A percentile compares a stretch with the other conserved stretches of the same genome.
Evolutionary conservation across 2,329 filamentous ascomycete genomes (phyloP).

Genomic region (Chaetomium sp.): DNA sequence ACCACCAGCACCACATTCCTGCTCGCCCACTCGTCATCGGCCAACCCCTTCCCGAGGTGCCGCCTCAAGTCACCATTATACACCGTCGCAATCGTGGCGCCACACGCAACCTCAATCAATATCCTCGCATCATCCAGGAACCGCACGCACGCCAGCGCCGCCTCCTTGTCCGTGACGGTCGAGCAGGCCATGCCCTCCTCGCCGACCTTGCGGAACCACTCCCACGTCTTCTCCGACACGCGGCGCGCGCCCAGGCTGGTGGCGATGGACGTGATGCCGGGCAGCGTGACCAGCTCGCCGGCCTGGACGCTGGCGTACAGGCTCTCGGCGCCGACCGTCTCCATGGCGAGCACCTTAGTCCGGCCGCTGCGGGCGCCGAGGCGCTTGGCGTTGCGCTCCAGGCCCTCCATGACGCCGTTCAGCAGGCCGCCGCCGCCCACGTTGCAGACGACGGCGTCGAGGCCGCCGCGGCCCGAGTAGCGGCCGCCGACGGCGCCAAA

Average conservation of each 20-base stretch:
- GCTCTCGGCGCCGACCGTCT: slow-evolving; percentile 72
- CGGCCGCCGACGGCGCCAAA: slow-evolving; percentile 38
- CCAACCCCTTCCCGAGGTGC: slow-evolving; percentile 55
- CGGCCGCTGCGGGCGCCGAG: slow-evolving; percentile 33
- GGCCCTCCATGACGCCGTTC: slow-evolving; percentile 65
- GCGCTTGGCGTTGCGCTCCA: slow-evolving; percentile 39
- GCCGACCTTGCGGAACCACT: slow-evolving; percentile 56
- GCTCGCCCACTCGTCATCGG: slow-evolving; percentile 60
- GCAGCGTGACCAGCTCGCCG: slow-evolving; percentile 60
- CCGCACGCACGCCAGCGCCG: slow-evolving; percentile 72
- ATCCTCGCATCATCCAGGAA: slow-evolving; percentile 81
- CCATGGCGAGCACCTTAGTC: slow-evolving; percentile 65
- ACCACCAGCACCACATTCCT: slow-evolving; percentile 82
- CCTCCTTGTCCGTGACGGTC: slow-evolving; percentile 74
- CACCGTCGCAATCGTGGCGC: slow-evolving; percentile 71
- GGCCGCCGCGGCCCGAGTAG: slow-evolving; percentile 45
- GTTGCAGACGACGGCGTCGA: slow-evolving; percentile 67
- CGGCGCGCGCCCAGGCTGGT: slow-evolving; percentile 68
- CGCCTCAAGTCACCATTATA: slow-evolving; percentile 66
- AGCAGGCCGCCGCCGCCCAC: slow-evolving; percentile 73
- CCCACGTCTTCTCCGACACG: slow-evolving; percentile 61
- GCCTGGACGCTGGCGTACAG: slow-evolving; percentile 59
- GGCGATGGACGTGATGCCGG: slow-evolving; percentile 70
- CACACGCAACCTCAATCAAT: slow-evolving; percentile 83
- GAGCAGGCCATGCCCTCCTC: slow-evolving; percentile 51